Evolutionary conservation across 192 early-diverging fungal genomes (phyloP), one percentile per base, ranked within the genome.

Genomic region (Linnemannia zychae): DNA sequence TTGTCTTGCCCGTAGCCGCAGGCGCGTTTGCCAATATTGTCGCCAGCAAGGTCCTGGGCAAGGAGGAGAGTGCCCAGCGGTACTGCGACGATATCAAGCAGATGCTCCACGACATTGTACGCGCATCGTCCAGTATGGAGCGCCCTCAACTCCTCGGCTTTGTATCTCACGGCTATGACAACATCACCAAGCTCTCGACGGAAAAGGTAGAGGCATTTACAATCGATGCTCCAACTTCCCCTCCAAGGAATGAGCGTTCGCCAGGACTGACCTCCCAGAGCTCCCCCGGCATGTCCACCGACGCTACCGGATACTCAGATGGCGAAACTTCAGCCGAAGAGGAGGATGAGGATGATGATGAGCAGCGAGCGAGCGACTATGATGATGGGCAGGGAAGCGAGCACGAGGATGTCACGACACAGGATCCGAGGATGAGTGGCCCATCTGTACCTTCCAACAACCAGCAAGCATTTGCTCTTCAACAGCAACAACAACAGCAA

Each of bases 21-120:
- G 83, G 83, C 0, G 78, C 83, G 18, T 85, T 85, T 57, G 83
- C 83, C 44, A 85, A 76, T 33, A 72, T 85, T 69, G 83, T 85
- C 1, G 74, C 77, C 7, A 85, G 78, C 71, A 76, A 76, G 38
- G 1, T 79, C 11, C 48, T 79, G 13, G 83, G 83, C 12, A 85
- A 79, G 38, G 78, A 76, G 28, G 74, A 85, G 40, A 72, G 36
- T 28, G 83, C 83, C 13, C 83, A 79, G 57, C 31, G 38, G 53
- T 68, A 85, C 34, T 85, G 83, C 34, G 65, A 85, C 11, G 83
- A 85, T 40, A 79, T 79, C 63, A 85, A 85, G 50, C 46, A 31
- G n/a, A 85, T 85, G 78, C 60, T 85, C 5, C 7, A 67, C 13
- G 77, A 76, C 6, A 85, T 85, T 67, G 73, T 85, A 5, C 67